Base-by-base conservation (phyloP, 257 asterid genomes). In the Nemophila menziesii region DNA sequence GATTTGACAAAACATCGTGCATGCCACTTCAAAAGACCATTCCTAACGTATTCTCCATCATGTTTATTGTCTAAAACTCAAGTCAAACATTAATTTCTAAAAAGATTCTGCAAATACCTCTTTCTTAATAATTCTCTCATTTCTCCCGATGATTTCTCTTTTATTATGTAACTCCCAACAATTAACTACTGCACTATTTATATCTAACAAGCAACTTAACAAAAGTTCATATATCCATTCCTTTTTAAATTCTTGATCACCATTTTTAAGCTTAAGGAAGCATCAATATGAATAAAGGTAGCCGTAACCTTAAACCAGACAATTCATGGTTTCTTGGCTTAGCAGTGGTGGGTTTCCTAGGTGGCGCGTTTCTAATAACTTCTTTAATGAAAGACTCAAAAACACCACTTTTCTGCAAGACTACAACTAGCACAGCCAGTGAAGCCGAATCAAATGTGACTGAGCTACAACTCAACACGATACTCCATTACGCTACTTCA, bases 311-410 rank as follows among this genome's bases (percentile, higher is more conserved):
- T 18, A 60, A 41, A 46, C 67, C 69, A n/a, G 75, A 56, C 4
- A 71, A 51, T 12, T 62, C 68, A 21, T 71, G 67, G 70, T 3
- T 51, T 0, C 52, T 78, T 0, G 38, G 55, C 5, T 40, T 66
- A 0, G 59, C 66, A 5, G 54, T 69, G 49, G 29, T 58, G 6
- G 81, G 84, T 3, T 48, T 79, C 51, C 46, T 73, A 23, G 72
- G 59, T 23, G 68, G 73, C 55, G 80, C 55, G 8, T 19, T 74
- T 11, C 18, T 75, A 44, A 22, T 62, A 16, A 50, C 58, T 0
- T 4, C 61, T 1, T 20, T 59, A 8, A 15, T 64, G 2, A 42
- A 40, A 8, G 38, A 43, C 1, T 29, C 46, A 11, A 45, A 39
- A 39, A 58, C 71, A 1, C 50, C 71, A 12, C 4, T 44, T 16